A percentile compares a stretch with the other conserved stretches of the same genome.
phyloP scores from a whole-genome alignment of 345 rosid species.

The Pelargonium nanum region DNA sequence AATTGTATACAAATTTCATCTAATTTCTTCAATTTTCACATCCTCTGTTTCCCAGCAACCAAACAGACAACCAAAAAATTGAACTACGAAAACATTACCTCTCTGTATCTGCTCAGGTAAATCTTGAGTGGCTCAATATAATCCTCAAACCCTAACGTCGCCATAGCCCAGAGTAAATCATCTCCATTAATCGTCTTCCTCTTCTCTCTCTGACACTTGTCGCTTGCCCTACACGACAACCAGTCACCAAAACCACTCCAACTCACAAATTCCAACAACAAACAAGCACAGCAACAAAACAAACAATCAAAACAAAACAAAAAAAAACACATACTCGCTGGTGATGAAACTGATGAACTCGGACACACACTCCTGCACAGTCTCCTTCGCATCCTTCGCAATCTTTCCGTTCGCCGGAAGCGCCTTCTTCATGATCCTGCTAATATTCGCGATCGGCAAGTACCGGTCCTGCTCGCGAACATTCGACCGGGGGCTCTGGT shows the following conservation, averaged over 20 bases:
- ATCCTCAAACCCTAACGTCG: constrained; percentile 93
- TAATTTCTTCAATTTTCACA: neutral
- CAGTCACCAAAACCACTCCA: neutral
- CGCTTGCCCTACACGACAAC: constrained; percentile 65
- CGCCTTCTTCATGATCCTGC: constrained; percentile 89
- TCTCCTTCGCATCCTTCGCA: constrained; percentile 96
- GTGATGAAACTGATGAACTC: constrained; percentile 96
- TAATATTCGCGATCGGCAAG: constrained; percentile 87
- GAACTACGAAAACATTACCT: constrained; percentile 26
- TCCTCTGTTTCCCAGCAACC: neutral
- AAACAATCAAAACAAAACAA: neutral
- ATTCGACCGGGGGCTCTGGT: constrained; percentile 70
- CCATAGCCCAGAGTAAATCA: constrained; percentile 96
- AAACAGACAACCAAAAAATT: neutral
- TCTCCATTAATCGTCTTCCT: constrained; percentile 94
- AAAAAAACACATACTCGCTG: constrained; percentile 49
- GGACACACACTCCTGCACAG: constrained; percentile 90
- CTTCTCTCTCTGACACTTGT: constrained; percentile 97
- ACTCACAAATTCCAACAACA: neutral
- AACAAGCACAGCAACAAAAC: constrained; percentile 1
- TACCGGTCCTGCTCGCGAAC: constrained; percentile 89
- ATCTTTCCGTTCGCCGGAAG: constrained; percentile 90
- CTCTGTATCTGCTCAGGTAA: constrained; percentile 72
- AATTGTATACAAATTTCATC: neutral
- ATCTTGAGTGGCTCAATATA: constrained; percentile 82